These are phyloP conservation scores for Trametes versicolor DNA, from an alignment of 1,284 basidiomycete genomes.

Conservation along the genomic window DNA sequence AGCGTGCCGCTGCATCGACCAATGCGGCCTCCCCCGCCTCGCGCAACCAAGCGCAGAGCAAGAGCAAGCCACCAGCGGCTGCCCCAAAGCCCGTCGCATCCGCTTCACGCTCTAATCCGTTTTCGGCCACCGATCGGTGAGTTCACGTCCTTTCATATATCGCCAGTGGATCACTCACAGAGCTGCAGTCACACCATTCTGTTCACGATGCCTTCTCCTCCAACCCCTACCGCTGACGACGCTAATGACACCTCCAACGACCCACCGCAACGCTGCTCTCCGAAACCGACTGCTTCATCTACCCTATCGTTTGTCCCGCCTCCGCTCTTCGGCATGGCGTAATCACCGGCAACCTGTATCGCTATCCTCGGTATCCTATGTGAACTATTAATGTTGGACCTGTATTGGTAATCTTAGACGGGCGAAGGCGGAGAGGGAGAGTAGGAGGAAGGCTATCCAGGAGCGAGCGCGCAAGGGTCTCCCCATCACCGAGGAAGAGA, in stretches of 20 bases:
- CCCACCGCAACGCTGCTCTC: conserved; percentile 38
- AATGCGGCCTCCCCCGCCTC: conserved; percentile 21
- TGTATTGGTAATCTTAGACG: conserved; percentile 55
- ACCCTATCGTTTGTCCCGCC: conserved; percentile 66
- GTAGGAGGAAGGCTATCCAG: conserved; percentile 70
- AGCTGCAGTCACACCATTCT: conserved; percentile 53
- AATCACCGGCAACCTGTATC: conserved; percentile 41
- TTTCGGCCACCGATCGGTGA: conserved; percentile 78
- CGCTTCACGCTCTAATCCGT: conserved; percentile 53
- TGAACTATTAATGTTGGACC: conserved; percentile 19
- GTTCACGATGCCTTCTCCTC: conserved; percentile 41
- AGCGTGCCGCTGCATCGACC: conserved; percentile 46
- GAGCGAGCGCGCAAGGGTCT: conserved; percentile 77
- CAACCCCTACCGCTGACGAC: conserved; percentile 29
- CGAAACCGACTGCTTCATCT: conserved; percentile 35
- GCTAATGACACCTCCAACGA: conserved; percentile 34
- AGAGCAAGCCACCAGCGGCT: conserved; percentile 20
- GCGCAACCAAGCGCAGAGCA: conserved; percentile 20
- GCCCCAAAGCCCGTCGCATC: conserved; percentile 31
- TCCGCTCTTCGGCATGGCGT: conserved; percentile 69
- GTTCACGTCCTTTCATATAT: conserved; percentile 46
- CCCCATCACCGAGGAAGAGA: conserved; percentile 60
- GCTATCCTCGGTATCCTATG: conserved; percentile 30
- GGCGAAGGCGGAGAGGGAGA: conserved; percentile 75
- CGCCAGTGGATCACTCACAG: conserved; percentile 72